Evolutionary conservation across 2,329 filamentous ascomycete species (phyloP), one percentile per base, ranked within the genome.

Genomic region (Apiospora koreana): DNA sequence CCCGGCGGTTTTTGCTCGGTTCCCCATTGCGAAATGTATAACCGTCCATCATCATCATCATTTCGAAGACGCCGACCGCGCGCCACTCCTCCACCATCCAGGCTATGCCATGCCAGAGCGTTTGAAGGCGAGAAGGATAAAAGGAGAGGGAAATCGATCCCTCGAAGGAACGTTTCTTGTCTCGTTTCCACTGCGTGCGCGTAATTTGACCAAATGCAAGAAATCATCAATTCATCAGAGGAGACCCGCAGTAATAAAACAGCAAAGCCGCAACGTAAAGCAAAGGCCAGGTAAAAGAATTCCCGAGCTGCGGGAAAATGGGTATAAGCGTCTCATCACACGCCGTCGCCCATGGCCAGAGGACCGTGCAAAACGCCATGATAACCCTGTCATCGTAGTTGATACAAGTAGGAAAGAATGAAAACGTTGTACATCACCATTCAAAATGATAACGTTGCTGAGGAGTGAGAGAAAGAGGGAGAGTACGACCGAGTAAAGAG

Each of bases 251-350:
- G 28, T 16, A 7, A 58, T 35, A 62, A 62, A 28, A 21, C 28
- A 38, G 31, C 28, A 38, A 38, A 23, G 31, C 50, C 50, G 28
- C 28, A 62, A 38, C 18, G 21, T n/a, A 62, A 54, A 62, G 38
- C 9, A 28, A 62, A 38, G 54, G 54, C 54, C 54, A 62, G 54
- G 16, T 12, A 38, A n/a, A 23, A 38, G 2, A 7, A n/a, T 31
- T 18, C 50, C 54, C 31, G 28, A 62, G 31, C 35, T 62, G 31
- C 28, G 28, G 54, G 18, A n/a, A 58, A 35, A 14, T 10, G 67
- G 68, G 68, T 71, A 66, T 48, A 45, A 65, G 70, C 70, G 67
- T 65, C 70, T 71, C 70, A 69, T 69, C 70, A 69, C 68, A 65
- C 70, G 70, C 70, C 69, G 23, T 38, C 58, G 42, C 50, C 38